Evolutionary conservation across 805 yeast species (phyloP), one percentile per base, ranked within the genome.

Genomic region (Yamadazyma takamatsuzukensis): DNA sequence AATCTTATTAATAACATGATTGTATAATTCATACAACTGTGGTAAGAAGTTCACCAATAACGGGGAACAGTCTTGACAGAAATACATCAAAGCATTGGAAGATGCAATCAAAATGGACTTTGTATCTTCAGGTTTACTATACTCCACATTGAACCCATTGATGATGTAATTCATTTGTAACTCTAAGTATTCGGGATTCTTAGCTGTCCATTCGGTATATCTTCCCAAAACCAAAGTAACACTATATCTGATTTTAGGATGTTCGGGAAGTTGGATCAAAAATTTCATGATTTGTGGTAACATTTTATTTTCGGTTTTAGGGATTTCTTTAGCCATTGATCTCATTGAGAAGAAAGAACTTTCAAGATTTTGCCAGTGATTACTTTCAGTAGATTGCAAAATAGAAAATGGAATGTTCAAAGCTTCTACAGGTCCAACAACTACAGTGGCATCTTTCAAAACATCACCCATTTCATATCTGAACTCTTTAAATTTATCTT

Each of bases 381-480:
- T 34, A 28, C 58, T 54, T 4, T 29, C 26, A 15, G 8, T 13
- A 6, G 7, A 12, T 24, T 24, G 26, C 55, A 59, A 42, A 18
- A 61, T 30, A n/a, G 52, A 33, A 47, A 78, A 82, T 13, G 96
- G 95, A 33, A 84, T 79, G 15, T 62, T 56, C 21, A 93, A 65
- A 0, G 96, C 87, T 25, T 59, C 64, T 7, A 74, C 61, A 3
- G 94, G 70, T 1, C 97, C 97, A 26, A 86, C 78, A 3, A 93
- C 90, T 2, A 85, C 84, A 47, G 97, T 85, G 64, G 97, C 88
- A 53, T 88, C 95, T 53, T 94, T 94, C 40, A 93, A 64, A n/a
- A 90, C 96, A 55, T 93, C 97, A 23, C 97, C 97, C 84, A 93
- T 85, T 36, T 87, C 96, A 59, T 93, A 93, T 50, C 99, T 73